Evolutionary conservation across 345 rosid species (phyloP).

Genomic region (Erysimum cheiranthoides): DNA sequence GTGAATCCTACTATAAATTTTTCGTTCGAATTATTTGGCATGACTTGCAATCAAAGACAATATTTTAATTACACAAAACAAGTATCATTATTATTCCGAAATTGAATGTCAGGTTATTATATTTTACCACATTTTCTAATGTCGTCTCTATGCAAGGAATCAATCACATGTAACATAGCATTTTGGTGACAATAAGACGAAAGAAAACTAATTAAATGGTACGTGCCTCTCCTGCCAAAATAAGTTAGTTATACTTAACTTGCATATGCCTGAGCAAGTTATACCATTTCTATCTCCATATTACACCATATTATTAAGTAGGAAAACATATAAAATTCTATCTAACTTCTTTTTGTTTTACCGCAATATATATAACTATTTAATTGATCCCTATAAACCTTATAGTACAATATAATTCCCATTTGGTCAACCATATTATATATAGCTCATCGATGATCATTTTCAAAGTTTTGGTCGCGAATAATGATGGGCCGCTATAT

Average conservation of each 20-base stretch:
- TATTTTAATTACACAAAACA: constrained; percentile 19
- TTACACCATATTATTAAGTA: not conserved
- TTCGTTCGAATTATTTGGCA: constrained; percentile 29
- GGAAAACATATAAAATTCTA: not conserved
- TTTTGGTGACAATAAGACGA: not conserved
- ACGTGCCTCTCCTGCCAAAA: constrained; percentile 14
- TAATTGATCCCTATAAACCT: not conserved
- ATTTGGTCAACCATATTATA: not conserved
- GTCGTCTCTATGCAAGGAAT: constrained; percentile 34
- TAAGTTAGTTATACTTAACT: constrained; percentile 26
- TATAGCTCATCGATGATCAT: not conserved
- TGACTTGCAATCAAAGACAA: constrained; percentile 33
- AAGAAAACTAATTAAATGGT: not conserved
- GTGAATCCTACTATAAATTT: constrained; percentile 36
- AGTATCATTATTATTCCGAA: constrained; percentile 8
- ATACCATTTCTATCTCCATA: not conserved
- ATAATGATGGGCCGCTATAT: not conserved
- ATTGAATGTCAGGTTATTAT: constrained; percentile 1
- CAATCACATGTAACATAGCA: constrained; percentile 7
- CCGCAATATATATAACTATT: not conserved
- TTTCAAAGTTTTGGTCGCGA: not conserved
- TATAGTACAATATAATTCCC: not conserved
- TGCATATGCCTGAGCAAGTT: constrained; percentile 19
- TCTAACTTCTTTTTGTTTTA: too few relatives aligned
- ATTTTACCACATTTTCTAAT: not conserved